phyloP scores from a whole-genome alignment of 1,284 basidiomycete genomes.

The Marasmius fiardii region DNA sequence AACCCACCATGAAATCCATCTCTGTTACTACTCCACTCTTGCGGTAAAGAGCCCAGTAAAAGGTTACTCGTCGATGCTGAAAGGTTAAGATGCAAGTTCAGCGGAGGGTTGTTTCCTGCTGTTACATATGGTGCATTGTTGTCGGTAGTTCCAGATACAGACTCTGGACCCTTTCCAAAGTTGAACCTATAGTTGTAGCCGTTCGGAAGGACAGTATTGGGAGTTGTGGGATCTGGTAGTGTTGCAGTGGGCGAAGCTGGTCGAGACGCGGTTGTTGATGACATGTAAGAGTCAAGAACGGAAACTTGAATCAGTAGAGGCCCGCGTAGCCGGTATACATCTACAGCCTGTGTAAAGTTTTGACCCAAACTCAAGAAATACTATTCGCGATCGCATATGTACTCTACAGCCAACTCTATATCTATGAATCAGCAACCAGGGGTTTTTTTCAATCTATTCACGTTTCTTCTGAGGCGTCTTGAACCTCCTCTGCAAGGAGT shows the following conservation, averaged over 20 bases:
- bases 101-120: background rate
- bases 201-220: background rate
- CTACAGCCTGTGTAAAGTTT: too few relatives aligned
- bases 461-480: background rate
- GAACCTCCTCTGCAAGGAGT: background rate
- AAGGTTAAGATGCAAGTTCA: conserved; percentile 30
- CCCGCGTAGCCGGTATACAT: too few relatives aligned
- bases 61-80: conserved; percentile 37
- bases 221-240: background rate
- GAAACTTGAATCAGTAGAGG: too few relatives aligned
- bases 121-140: background rate
- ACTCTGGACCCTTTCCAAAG: background rate
- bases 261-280: conserved; percentile 32
- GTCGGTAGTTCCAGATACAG: background rate
- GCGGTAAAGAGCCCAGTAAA: conserved; percentile 34
- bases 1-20: conserved; percentile 75
- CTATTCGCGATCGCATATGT: too few relatives aligned
- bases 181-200: background rate
- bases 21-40: conserved; percentile 75
- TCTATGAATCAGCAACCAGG: too few relatives aligned
- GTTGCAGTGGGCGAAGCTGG: conserved; percentile 17
- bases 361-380: too few relatives aligned
- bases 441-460: too few relatives aligned
- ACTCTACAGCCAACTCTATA: too few relatives aligned
- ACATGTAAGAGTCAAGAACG: background rate